Percentiles rank a stretch among this genome's conserved stretches.
phyloP scores from a whole-genome alignment of 2,329 filamentous ascomycete species.

The Stromatinia cepivora region DNA sequence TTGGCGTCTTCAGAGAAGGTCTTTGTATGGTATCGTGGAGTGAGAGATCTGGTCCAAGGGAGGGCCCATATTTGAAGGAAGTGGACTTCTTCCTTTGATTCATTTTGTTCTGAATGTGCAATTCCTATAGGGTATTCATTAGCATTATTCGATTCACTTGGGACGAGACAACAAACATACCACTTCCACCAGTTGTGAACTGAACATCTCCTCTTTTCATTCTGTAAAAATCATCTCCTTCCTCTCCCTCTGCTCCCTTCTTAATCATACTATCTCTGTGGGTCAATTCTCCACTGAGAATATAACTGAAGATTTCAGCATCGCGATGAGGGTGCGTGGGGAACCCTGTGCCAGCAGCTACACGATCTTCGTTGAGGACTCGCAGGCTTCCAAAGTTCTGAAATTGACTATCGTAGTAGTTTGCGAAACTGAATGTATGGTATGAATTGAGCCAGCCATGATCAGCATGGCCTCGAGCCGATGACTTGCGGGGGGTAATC shows the following conservation, averaged over 20 bases:
- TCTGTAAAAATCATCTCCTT: conserved; percentile 62
- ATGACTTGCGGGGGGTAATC: conserved; percentile 72
- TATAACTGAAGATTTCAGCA: conserved; percentile 88
- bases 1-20: conserved; percentile 74
- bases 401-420: conserved; percentile 47
- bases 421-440: conserved; percentile 28
- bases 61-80: conserved; percentile 89
- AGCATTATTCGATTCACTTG: conserved; percentile 23
- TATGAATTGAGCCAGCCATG: conserved; percentile 88
- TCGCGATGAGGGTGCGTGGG: conserved; percentile 83
- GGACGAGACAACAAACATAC: conserved; percentile 42
- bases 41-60: conserved; percentile 71
- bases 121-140: conserved; percentile 50
- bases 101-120: conserved; percentile 80
- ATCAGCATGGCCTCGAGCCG: conserved; percentile 71
- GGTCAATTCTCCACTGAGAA: conserved; percentile 81
- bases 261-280: conserved; percentile 84
- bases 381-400: conserved; percentile 68
- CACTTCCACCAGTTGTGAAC: conserved; percentile 84
- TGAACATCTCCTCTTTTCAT: conserved; percentile 82
- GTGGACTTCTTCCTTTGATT: conserved; percentile 70
- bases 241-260: conserved; percentile 59
- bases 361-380: conserved; percentile 87
- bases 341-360: conserved; percentile 72
- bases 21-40: conserved; percentile 74